Evolutionary conservation across 192 early-diverging fungal species (phyloP), one percentile per base, ranked within the genome.

Genomic region (Rhizoclosmatium sp.): DNA sequence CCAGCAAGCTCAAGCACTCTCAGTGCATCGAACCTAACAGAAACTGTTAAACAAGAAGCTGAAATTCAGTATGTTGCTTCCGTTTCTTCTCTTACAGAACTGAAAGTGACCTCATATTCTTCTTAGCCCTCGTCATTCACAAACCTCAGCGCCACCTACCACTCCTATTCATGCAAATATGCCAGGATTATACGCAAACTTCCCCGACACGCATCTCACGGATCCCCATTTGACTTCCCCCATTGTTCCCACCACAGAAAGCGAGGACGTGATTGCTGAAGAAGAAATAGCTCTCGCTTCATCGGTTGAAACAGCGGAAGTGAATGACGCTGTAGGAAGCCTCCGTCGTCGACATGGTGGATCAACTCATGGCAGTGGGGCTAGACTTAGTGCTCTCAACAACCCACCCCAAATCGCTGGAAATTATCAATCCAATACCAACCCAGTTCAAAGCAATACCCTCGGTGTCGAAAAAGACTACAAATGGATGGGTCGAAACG

Each of bases 401-500:
- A 54, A 54, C 16, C 51, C 16, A 12, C 9, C 51, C 5, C 5
- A 54, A 7, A 7, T 12, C 5, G 9, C 5, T 16, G 9, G 16
- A 7, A 7, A 54, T 16, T 16, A 54, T 54, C 51, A 54, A 7
- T 16, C 5, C n/a, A 5, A 65, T 12, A 5, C 7, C 21, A 7
- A 65, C 21, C 23, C 5, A 65, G 9, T 10, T 10, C 10, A 14
- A 69, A 69, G 59, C 4, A 47, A 7, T 39, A 56, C 12, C 10
- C 44, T 49, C 10, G 19, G 21, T 12, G 40, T 9, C 21, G 47
- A 41, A 75, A 61, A 40, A 0, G 75, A 80, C 49, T 39, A 40
- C 59, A 47, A 67, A 47, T 87, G 86, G 84, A 85, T 86, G 82
- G 39, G 75, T 14, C 79, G 85, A 21, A 82, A 84, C 14, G 87